Conservation (phyloP, 75 land plant species). For the Selaginella tamariscina region DNA sequence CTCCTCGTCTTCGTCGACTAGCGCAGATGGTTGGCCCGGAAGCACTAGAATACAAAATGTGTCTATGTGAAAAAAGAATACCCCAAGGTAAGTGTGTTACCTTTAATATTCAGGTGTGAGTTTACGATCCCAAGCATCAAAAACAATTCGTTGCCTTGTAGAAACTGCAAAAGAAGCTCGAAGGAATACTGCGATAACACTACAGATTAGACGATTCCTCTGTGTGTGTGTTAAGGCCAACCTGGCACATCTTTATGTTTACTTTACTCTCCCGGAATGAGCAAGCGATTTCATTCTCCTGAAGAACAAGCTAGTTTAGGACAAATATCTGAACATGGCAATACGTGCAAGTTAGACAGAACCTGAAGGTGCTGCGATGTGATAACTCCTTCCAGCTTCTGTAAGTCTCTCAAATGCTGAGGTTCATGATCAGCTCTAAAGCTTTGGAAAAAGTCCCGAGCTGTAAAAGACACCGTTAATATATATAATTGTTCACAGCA, state of each 20-base stretch:
- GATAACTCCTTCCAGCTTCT: slow-evolving; percentile 83
- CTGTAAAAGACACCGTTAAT: slow-evolving; percentile 23
- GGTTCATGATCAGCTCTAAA: slow-evolving; percentile 94
- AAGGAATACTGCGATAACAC: slow-evolving; percentile 60
- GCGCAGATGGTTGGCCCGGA: slow-evolving; percentile 73
- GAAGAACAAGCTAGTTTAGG: slow-evolving; percentile 11
- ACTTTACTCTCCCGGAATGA: slow-evolving; percentile 70
- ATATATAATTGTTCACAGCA: neutral
- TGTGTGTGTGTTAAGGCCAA: slow-evolving; percentile 2
- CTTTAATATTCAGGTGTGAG: slow-evolving; percentile 77
- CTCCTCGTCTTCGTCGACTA: slow-evolving; percentile 63
- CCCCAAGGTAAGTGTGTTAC: too few relatives aligned
- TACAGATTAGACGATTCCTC: neutral
- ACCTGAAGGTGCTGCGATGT: slow-evolving; percentile 88
- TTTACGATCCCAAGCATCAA: slow-evolving; percentile 87
- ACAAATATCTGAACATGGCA: too few relatives aligned
- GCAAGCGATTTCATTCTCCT: slow-evolving; percentile 91
- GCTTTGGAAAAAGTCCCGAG: slow-evolving; percentile 68
- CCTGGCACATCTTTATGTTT: slow-evolving; percentile 80
- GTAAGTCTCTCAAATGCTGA: slow-evolving; percentile 68
- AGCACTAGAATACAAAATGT: slow-evolving; percentile 37
- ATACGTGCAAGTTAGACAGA: slow-evolving; percentile 12
- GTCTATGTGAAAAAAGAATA: neutral
- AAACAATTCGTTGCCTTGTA: slow-evolving; percentile 63
- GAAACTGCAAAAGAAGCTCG: slow-evolving; percentile 79